Evolutionary conservation across 306 rosid species (phyloP).

Genomic region (Purshia tridentata): DNA sequence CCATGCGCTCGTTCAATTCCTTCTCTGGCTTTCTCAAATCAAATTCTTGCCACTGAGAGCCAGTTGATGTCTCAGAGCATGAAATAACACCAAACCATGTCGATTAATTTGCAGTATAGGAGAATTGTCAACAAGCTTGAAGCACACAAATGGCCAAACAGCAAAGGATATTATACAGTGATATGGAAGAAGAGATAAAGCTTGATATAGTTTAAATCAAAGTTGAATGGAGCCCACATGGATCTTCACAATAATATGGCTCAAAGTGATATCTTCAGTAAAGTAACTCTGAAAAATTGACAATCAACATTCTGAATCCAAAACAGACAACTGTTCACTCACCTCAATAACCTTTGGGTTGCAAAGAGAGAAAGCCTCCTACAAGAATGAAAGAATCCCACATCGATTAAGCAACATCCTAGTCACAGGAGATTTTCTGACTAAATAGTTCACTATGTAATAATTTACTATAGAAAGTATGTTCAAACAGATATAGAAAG

Average conservation of each 20-base stretch:
- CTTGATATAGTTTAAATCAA: not conserved
- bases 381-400: conserved; percentile 25
- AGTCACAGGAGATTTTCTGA: not conserved
- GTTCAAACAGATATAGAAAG: not conserved
- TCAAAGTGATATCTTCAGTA: conserved; percentile 15
- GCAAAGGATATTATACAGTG: conserved; percentile 18
- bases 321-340: conserved; percentile 31
- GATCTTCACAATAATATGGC: not conserved
- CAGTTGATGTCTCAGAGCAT: conserved; percentile 83
- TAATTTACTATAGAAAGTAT: not conserved
- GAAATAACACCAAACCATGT: conserved; percentile 99
- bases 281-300: conserved; percentile 6
- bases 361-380: conserved; percentile 90
- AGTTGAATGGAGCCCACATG: conserved; percentile 16
- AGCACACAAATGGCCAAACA: conserved; percentile 18
- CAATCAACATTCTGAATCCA: not conserved
- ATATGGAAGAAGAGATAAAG: not conserved
- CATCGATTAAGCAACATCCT: conserved; percentile 17
- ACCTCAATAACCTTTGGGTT: conserved; percentile 83
- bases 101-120: conserved; percentile 90
- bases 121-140: conserved; percentile 84
- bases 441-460: not conserved
- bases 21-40: conserved; percentile 73
- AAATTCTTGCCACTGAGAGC: conserved; percentile 80
- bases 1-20: conserved; percentile 83